These are phyloP conservation scores for Ustilago tritici DNA, from an alignment of 1,284 basidiomycete genomes.

Conservation along the genomic window DNA sequence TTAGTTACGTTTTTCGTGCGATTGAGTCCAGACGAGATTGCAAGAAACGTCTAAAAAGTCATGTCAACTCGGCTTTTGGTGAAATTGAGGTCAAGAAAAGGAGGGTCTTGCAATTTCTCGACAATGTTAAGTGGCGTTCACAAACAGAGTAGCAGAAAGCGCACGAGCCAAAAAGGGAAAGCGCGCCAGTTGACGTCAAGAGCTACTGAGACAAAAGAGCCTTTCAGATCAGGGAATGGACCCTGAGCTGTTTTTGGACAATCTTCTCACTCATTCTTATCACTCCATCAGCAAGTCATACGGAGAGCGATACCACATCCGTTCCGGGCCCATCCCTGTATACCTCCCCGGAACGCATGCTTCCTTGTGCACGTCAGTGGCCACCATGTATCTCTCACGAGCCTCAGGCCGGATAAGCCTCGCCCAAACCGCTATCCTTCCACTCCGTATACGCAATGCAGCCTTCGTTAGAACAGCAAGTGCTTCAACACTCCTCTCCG, in stretches of 20 bases:
- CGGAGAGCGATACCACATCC: not conserved
- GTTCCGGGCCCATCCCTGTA: not conserved
- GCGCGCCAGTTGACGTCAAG: conserved; percentile 31
- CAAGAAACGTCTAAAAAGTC: conserved; percentile 15
- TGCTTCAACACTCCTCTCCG: conserved; percentile 8
- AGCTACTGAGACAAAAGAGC: not conserved
- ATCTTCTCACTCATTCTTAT: not conserved
- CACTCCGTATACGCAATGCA: conserved; percentile 2
- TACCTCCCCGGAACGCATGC: not conserved
- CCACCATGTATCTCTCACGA: conserved; percentile 29
- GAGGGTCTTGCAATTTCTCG: not conserved
- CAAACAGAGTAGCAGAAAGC: not conserved
- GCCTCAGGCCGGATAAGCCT: conserved; percentile 8
- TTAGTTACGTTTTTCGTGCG: not conserved
- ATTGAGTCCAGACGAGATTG: not conserved
- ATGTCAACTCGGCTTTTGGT: not conserved
- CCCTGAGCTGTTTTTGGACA: conserved; percentile 20
- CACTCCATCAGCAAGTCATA: not conserved
- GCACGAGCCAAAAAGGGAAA: conserved; percentile 20
- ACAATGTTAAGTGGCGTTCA: not conserved
- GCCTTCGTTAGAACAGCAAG: conserved; percentile 8
- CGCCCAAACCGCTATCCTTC: not conserved
- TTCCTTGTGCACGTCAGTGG: no score
- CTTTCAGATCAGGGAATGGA: conserved; percentile 7
- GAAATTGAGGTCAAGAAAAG: conserved; percentile 13